phyloP scores from a whole-genome alignment of 1,284 basidiomycete genomes.

The Grifola frondosa region DNA sequence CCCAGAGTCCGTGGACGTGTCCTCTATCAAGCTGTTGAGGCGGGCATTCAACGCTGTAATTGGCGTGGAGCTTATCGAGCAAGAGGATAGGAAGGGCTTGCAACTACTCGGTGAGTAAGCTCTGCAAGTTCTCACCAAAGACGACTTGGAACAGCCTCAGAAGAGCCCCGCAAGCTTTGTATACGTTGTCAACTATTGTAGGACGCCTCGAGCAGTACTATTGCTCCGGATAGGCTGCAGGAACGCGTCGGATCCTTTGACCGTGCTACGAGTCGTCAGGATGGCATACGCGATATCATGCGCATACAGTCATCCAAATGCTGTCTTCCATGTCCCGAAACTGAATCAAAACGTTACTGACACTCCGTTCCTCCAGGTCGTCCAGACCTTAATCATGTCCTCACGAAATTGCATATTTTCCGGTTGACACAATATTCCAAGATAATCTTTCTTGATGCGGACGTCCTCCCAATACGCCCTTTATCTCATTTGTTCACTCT shows the following conservation, averaged over 20 bases:
- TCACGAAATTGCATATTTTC: conserved; percentile 96
- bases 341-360: conserved; percentile 6
- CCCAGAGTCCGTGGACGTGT: conserved; percentile 89
- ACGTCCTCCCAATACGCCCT: conserved; percentile 87
- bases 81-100: conserved; percentile 61
- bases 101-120: conserved; percentile 81
- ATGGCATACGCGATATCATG: no score
- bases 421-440: conserved; percentile 86
- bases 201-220: no score
- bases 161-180: no score
- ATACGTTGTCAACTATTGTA: no score
- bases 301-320: conserved; percentile 12
- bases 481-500: conserved; percentile 86
- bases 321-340: conserved; percentile 1
- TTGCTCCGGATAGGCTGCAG: no score
- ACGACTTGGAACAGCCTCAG: no score
- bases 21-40: conserved; percentile 79
- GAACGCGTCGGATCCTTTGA: no score
- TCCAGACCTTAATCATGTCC: conserved; percentile 85
- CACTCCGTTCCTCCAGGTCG: conserved; percentile 60
- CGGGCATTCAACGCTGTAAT: conserved; percentile 84
- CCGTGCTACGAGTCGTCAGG: no score
- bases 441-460: conserved; percentile 94
- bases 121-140: no score
- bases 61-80: conserved; percentile 85